These are phyloP conservation scores for Fusarium verticillioides DNA, from an alignment of 2,329 filamentous ascomycete genomes.

Conservation along the genomic window DNA sequence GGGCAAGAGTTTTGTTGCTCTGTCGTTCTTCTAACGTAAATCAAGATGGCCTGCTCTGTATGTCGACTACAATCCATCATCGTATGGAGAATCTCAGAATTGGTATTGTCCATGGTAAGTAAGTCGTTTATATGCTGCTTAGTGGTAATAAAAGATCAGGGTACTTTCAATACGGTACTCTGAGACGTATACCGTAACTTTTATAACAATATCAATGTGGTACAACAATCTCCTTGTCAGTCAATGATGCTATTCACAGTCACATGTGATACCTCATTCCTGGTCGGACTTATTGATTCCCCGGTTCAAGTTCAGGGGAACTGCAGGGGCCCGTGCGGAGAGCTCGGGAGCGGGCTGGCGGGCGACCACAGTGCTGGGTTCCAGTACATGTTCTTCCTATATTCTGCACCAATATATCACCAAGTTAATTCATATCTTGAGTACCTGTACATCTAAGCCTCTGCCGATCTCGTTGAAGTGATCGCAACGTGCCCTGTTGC, in stretches of 20 bases:
- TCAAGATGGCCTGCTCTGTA: background rate
- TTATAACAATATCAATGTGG: background rate
- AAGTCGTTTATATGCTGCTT: background rate
- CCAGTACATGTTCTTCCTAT: constrained; percentile 1
- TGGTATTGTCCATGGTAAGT: background rate
- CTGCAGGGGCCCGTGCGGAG: constrained; percentile 26
- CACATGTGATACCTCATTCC: constrained; percentile 18
- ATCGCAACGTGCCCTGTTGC: constrained; percentile 35
- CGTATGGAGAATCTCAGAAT: background rate
- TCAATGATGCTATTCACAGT: constrained; percentile 16
- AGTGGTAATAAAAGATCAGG: background rate
- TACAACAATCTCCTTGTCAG: background rate
- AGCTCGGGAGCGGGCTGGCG: constrained; percentile 31
- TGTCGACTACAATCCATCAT: background rate
- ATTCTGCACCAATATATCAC: background rate
- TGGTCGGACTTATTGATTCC: constrained; percentile 28
- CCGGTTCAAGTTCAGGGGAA: constrained; percentile 33
- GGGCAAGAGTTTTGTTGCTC: background rate
- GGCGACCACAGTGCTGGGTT: constrained; percentile 4
- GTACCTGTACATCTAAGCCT: constrained; percentile 22
- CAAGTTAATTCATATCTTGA: background rate
- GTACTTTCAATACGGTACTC: too few species aligned
- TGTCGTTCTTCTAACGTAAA: background rate
- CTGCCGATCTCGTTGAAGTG: constrained; percentile 31
- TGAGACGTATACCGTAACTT: background rate